phyloP scores from a whole-genome alignment of 2,329 filamentous ascomycete species.

The Pseudocercospora macadamiae region DNA sequence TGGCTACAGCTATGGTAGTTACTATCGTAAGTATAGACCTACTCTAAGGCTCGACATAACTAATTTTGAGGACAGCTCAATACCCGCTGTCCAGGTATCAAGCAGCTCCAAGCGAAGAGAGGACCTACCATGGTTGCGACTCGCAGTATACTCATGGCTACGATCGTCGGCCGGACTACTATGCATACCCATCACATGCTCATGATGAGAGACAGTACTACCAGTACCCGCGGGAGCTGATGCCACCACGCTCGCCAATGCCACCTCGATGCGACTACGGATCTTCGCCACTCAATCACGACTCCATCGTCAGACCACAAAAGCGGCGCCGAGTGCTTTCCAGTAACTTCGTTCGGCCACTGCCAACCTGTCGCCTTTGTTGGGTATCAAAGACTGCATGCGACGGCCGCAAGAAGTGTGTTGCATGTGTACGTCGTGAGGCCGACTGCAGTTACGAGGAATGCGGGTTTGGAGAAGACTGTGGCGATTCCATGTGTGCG shows the following conservation, averaged over 20 bases:
- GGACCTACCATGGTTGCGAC: not conserved
- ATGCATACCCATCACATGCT: not conserved
- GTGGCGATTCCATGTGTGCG: not conserved
- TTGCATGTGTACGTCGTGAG: not conserved
- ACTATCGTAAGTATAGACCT: not conserved
- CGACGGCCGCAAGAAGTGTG: not conserved
- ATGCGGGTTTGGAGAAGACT: not conserved
- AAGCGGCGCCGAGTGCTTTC: not conserved
- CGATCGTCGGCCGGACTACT: not conserved
- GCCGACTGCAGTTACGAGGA: slow-evolving; percentile 7
- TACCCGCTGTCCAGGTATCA: too few species aligned
- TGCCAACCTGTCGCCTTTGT: not conserved
- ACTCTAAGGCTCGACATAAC: not conserved
- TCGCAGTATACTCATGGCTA: not conserved
- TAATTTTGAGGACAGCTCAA: too few species aligned
- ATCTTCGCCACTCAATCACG: not conserved
- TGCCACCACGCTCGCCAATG: not conserved
- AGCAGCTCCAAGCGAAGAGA: not conserved
- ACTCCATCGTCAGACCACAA: not conserved
- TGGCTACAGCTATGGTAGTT: not conserved
- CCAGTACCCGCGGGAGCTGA: not conserved
- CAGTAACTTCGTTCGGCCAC: not conserved
- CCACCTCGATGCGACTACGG: not conserved
- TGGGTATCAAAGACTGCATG: not conserved
- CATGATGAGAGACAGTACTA: not conserved